Conservation (phyloP, 306 rosid species). For the Pterocarpus macrocarpus region DNA sequence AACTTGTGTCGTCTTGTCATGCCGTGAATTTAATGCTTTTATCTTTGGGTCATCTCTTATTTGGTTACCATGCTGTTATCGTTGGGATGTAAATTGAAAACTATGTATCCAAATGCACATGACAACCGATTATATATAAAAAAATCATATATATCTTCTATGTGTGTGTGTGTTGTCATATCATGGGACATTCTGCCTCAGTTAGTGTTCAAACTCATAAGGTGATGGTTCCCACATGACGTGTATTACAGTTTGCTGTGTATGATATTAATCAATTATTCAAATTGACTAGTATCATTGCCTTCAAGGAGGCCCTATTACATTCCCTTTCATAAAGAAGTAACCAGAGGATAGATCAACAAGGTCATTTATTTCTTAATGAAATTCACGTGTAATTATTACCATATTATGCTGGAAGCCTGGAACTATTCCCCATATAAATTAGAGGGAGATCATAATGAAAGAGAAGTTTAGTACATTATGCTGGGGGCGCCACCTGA, state of each 20-base stretch:
- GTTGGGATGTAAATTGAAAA: neutral
- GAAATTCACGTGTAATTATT: neutral
- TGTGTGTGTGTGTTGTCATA: neutral
- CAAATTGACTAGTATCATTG: neutral
- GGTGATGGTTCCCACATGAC: no score
- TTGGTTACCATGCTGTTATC: neutral
- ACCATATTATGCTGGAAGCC: neutral
- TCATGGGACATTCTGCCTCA: neutral
- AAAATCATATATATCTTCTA: neutral
- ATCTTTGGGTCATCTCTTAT: neutral
- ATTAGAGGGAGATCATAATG: neutral
- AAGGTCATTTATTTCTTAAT: neutral
- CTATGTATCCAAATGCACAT: neutral
- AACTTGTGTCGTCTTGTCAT: constrained; percentile 11
- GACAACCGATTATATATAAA: neutral
- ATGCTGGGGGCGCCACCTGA: neutral
- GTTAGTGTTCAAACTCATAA: neutral
- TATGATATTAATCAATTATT: neutral
- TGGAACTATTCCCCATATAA: neutral
- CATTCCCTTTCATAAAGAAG: neutral
- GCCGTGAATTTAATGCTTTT: constrained; percentile 4
- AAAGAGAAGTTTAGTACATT: neutral
- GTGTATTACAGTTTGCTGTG: neutral
- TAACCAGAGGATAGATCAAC: neutral
- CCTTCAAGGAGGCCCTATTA: neutral